Evolutionary conservation across 1,284 basidiomycete species (phyloP).

Genomic region (Lentinula novae-zelandiae): DNA sequence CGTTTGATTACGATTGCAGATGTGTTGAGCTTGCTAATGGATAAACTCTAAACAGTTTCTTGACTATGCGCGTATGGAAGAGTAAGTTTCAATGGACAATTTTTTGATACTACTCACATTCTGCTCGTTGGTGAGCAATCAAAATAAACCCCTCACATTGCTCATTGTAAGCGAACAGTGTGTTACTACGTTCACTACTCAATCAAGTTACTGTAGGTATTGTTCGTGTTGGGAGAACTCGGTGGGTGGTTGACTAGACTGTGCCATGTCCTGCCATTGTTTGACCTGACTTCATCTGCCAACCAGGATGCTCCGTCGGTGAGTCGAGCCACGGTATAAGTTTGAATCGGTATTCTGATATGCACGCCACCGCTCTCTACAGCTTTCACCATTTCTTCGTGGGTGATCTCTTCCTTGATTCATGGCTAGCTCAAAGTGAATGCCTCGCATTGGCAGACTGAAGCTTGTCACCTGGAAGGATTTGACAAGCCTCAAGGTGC

Average conservation of each 20-base stretch:
- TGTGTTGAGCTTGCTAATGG: not conserved
- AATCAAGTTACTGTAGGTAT: constrained; percentile 22
- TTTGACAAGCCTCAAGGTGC: constrained; percentile 38
- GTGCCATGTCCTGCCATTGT: not conserved
- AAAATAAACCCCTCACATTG: constrained; percentile 36
- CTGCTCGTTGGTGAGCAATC: constrained; percentile 39
- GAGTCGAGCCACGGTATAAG: constrained; percentile 12
- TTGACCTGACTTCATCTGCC: not conserved
- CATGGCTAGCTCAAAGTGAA: not conserved
- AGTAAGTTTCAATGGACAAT: constrained; percentile 28
- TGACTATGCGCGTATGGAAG: constrained; percentile 50
- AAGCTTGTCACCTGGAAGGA: constrained; percentile 41
- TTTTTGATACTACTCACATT: not conserved
- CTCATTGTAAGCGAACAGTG: constrained; percentile 32
- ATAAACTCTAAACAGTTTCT: constrained; percentile 33
- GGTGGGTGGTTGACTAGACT: constrained; percentile 25
- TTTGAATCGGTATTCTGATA: constrained; percentile 2
- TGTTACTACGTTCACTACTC: not conserved
- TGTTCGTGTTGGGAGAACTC: constrained; percentile 45
- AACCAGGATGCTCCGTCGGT: constrained; percentile 37
- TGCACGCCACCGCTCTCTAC: not conserved
- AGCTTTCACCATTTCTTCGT: constrained; percentile 46
- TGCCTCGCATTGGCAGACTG: constrained; percentile 25
- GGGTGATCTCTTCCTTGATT: constrained; percentile 17
- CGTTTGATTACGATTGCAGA: not conserved